Base-by-base conservation (phyloP, 805 yeast species). In the Nakazawaea populi region DNA sequence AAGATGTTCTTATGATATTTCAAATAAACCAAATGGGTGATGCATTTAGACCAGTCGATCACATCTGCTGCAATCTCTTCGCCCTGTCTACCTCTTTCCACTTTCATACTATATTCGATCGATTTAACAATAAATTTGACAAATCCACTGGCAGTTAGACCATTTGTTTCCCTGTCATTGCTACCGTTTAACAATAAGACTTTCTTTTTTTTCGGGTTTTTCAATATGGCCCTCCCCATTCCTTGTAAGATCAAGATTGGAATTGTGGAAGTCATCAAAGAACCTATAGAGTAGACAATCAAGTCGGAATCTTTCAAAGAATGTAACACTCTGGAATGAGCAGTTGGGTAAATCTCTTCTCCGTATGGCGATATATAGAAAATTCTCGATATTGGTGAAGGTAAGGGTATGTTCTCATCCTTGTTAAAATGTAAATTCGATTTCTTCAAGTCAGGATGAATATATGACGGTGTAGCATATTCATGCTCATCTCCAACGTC, bases 301-400 rank as follows among this genome's bases (percentile, higher is more conserved):
- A 78, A 71, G 37, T 83, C 77, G 0, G 88, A 70, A 4, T 69
- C 60, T 24, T 71, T 59, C 3, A 89, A 61, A 28, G 77, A 71
- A 1, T 76, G 65, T 1, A 80, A 61, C 0, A 85, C 90, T 45
- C 87, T 69, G 2, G 80, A 65, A 56, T 84, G 84, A 1, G 92
- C 90, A 34, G 71, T 65, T 2, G 97, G 96, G 55, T 81, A 79
- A 29, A 87, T 83, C 61, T 90, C 97, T 58, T 86, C 88, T 1
- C 96, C 96, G 62, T 86, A 87, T 1, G 94, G 91, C 18, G 90
- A 87, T 46, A 90, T 85, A 61, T 91, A 90, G 56, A 82, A 83
- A 4, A 90, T 77, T 36, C 92, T 69, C 29, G 77, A 72, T 8
- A 90, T 82, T 1, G 96, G 91, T 0, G 94, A 79, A 5, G 82